Conservation (phyloP, 306 rosid species). For the Cucurbita ficifolia region DNA sequence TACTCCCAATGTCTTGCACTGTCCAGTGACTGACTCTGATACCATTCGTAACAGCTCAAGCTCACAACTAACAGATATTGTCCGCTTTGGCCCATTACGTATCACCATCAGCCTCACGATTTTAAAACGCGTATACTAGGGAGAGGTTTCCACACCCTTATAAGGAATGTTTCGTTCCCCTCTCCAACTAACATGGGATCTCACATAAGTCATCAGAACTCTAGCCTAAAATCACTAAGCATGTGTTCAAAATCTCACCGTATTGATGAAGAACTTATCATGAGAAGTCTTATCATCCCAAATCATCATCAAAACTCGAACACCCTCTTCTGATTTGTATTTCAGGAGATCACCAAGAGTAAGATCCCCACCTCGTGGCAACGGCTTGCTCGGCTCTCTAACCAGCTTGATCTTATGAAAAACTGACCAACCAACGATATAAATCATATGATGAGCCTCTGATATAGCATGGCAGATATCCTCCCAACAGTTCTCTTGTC, state of each 20-base stretch:
- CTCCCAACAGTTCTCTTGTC: conserved; percentile 71
- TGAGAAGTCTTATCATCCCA: conserved; percentile 97
- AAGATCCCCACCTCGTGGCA: conserved; percentile 56
- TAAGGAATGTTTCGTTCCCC: too few species aligned
- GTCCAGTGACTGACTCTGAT: too few species aligned
- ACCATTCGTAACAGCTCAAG: too few species aligned
- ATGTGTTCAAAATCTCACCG: conserved; percentile 28
- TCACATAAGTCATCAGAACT: neutral
- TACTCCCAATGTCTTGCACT: too few species aligned
- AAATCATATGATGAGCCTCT: conserved; percentile 89
- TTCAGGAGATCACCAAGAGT: conserved; percentile 89
- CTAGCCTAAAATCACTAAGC: neutral
- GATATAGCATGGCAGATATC: conserved; percentile 74
- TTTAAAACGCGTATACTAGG: too few species aligned
- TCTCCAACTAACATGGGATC: too few species aligned
- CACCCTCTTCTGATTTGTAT: conserved; percentile 88
- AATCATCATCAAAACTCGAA: conserved; percentile 55
- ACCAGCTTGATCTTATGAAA: conserved; percentile 59
- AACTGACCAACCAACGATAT: conserved; percentile 75
- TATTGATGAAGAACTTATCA: conserved; percentile 34
- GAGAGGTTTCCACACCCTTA: too few species aligned
- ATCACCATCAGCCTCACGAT: too few species aligned
- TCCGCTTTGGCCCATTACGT: too few species aligned
- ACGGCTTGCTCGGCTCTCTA: conserved; percentile 45
- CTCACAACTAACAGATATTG: too few species aligned